Evolutionary conservation across 2,329 filamentous ascomycete species (phyloP), one percentile per base, ranked within the genome.

Genomic region (Hymenoscyphus infarciens): DNA sequence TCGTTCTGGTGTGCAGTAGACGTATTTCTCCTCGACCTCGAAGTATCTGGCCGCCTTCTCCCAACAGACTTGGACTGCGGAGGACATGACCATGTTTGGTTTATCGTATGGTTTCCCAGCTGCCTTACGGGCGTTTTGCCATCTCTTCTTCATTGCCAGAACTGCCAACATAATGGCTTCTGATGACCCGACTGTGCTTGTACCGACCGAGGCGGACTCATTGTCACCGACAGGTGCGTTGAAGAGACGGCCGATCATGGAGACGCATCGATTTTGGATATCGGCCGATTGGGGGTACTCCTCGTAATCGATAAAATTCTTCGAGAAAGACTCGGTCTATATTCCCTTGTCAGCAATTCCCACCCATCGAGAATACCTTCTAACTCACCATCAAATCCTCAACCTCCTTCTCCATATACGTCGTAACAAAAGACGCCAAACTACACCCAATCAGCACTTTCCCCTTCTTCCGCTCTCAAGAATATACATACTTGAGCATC

Each of bases 341-440:
- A n/a, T 42, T 2, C 10, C 3, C 3, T 49, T 4, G 7, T 49
- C 19, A 49, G 42, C 19, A 22, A 3, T 22, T 49, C 19, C n/a
- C 42, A 25, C 19, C 42, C n/a, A 19, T 5, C 1, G 7, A 49
- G 10, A 11, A 22, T 2, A 15, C 5, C 4, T 11, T 3, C 19
- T 10, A 49, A 25, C 42, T 19, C n/a, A 49, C 42, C 94, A 98
- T 98, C 77, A 97, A 90, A 78, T 96, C 92, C 79, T 97, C 93
- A 22, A 89, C 93, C 77, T 97, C 94, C 55, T 97, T 91, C 80
- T 97, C 93, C 92, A 97, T 97, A 80, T 96, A 97, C 0, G 94
- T 97, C 1, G 93, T 97, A 68, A 97, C 92, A 73, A 98, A 98
- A 42, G 89, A 93, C 33, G 94, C 93, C 71, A 98, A 78, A 76